Evolutionary conservation across 805 yeast species (phyloP), one percentile per base, ranked within the genome.

Genomic region (Saccharomycopsis sp.): DNA sequence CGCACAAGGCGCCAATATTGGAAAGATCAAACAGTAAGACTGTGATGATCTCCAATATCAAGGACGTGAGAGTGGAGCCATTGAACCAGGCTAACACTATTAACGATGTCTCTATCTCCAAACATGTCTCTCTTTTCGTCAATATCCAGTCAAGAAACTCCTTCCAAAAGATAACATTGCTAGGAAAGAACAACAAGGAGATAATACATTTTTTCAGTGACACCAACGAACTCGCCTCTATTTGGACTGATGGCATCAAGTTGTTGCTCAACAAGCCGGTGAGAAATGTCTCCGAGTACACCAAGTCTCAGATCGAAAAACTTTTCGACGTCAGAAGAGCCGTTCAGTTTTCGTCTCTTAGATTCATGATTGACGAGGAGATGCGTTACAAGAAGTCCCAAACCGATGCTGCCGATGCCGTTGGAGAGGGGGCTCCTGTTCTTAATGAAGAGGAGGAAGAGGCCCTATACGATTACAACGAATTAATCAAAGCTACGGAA

Each of bases 181-280:
- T 76, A 12, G 82, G 75, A 63, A 66, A 76, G 64, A 66, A 70
- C 41, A 71, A 71, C 40, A 75, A 76, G 48, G 66, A 71, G 18
- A 62, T 83, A 9, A 74, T 88, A 57, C 68, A 76, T n/a, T 85
- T 88, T 64, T 88, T 78, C 66, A 80, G 88, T 14, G 91, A 87
- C 59, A 84, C 89, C 1, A 79, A 79, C 62, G 89, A 85, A 52
- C 78, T 81, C 53, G 82, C 85, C 50, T 81, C 79, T 56, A 80
- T 84, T 5, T 89, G 95, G 95, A 72, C 85, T 40, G 96, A 89
- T 70, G 96, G 95, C 0, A 68, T 89, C 56, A 82, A 81, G 64
- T 71, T 82, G 66, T 66, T 82, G 40, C 71, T 76, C 20, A 73
- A 75, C 20, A 50, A 53, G 29, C 54, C 59, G 23, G 44, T 59